Percentiles rank a stretch among this genome's conserved stretches.
Conservation (phyloP, 169 alveolate species). For the Cryptosporidium meleagridis region DNA sequence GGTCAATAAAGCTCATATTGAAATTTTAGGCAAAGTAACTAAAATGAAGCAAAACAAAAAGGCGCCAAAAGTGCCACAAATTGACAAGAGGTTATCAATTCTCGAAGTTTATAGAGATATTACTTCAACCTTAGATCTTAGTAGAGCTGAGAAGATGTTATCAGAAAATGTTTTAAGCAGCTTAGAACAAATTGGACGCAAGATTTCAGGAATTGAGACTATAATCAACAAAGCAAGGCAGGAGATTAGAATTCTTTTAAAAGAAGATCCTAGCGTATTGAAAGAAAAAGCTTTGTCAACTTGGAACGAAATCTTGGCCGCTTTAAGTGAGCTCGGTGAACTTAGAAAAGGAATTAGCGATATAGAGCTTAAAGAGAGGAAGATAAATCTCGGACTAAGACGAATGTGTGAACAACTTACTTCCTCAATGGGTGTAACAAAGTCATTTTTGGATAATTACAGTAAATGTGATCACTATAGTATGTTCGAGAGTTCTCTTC, state of each 20-base stretch:
- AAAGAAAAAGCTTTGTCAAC: not conserved
- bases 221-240: not conserved
- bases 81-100: conserved; percentile 12
- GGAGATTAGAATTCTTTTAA: not conserved
- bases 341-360: not conserved
- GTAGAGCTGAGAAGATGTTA: not conserved
- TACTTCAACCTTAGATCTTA: conserved; percentile 12
- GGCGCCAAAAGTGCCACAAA: not conserved
- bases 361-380: not conserved
- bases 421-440: not conserved
- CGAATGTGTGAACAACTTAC: conserved; percentile 21
- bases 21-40: not conserved
- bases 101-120: conserved; percentile 19
- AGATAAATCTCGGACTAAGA: not conserved
- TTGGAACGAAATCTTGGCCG: not conserved
- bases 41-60: not conserved
- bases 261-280: not conserved
- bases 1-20: not conserved
- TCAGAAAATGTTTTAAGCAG: not conserved
- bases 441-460: conserved; percentile 28
- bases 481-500: conserved; percentile 57
- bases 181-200: not conserved
- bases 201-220: not conserved
- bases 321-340: not conserved
- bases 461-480: not conserved